phyloP scores from a whole-genome alignment of 2,329 filamentous ascomycete genomes.

The Coniella lustricola region DNA sequence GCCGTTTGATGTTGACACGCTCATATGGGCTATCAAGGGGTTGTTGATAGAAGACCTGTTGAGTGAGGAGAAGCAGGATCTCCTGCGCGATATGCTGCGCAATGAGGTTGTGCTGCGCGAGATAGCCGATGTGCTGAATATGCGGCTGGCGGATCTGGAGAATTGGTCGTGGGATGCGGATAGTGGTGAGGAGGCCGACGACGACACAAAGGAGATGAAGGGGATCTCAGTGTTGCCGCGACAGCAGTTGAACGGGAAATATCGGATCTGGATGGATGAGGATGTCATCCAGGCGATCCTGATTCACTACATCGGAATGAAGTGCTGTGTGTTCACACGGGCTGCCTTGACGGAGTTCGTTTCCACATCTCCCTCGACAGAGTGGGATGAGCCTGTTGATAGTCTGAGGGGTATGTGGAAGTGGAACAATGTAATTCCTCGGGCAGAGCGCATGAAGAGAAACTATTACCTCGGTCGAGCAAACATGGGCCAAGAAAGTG shows the following conservation, averaged over 20 bases:
- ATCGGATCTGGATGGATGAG: constrained; percentile 39
- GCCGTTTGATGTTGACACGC: constrained; percentile 26
- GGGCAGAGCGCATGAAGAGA: not conserved
- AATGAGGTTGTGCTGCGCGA: constrained; percentile 32
- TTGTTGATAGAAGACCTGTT: constrained; percentile 34
- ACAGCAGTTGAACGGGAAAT: constrained; percentile 36
- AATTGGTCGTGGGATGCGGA: constrained; percentile 36
- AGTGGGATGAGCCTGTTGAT: too few relatives aligned
- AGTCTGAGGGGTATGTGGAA: not conserved
- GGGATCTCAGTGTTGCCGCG: constrained; percentile 33
- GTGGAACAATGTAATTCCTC: not conserved
- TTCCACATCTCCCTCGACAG: not conserved
- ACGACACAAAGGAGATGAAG: too few relatives aligned
- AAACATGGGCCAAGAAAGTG: not conserved
- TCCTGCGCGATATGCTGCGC: constrained; percentile 31
- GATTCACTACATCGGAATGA: constrained; percentile 34
- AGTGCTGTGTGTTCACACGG: constrained; percentile 22
- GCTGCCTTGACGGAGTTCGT: not conserved
- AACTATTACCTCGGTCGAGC: not conserved
- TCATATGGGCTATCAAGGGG: constrained; percentile 30
- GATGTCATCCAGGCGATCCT: constrained; percentile 39
- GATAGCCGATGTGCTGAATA: constrained; percentile 36
- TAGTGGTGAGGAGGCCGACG: constrained; percentile 26
- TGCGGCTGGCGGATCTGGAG: constrained; percentile 33
- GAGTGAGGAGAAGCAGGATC: constrained; percentile 34